phyloP scores from a whole-genome alignment of 2,329 filamentous ascomycete genomes.

The Fusarium veterinarium region DNA sequence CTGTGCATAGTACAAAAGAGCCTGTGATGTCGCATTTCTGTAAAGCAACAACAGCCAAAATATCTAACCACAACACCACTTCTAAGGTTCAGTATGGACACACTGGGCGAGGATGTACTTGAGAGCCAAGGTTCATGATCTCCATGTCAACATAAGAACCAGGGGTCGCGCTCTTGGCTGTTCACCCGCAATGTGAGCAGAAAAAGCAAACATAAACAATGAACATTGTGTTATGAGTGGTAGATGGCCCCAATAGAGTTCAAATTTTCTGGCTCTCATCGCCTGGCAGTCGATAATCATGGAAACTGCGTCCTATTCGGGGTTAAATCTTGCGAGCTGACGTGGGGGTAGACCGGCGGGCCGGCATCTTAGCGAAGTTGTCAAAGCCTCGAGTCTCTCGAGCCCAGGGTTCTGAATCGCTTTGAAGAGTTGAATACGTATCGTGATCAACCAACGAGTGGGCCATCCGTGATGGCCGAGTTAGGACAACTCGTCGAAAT shows the following conservation, averaged over 20 bases:
- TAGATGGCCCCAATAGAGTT: constrained; percentile 5
- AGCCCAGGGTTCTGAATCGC: background rate
- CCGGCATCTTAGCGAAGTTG: background rate
- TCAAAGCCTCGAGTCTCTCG: background rate
- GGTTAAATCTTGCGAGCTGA: constrained; percentile 26
- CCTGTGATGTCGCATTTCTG: background rate
- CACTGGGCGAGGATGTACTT: background rate
- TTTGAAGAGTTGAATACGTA: background rate
- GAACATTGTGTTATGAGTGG: constrained; percentile 12
- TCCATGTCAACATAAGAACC: constrained; percentile 20
- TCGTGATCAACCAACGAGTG: constrained; percentile 12
- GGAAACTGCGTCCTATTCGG: constrained; percentile 7
- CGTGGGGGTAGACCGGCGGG: constrained; percentile 31
- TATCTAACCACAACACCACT: constrained; percentile 6
- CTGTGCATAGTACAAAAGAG: background rate
- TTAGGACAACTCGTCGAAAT: constrained; percentile 13
- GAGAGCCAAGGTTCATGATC: background rate
- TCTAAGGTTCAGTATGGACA: constrained; percentile 14
- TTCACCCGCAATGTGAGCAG: constrained; percentile 25
- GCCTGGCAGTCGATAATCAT: constrained; percentile 20
- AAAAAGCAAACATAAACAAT: constrained; percentile 33
- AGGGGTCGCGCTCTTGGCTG: constrained; percentile 21
- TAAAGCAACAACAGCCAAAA: background rate
- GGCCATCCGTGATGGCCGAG: constrained; percentile 22
- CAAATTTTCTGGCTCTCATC: background rate